Conservation (phyloP, 805 yeast species). For the Hanseniaspora meyeri region DNA sequence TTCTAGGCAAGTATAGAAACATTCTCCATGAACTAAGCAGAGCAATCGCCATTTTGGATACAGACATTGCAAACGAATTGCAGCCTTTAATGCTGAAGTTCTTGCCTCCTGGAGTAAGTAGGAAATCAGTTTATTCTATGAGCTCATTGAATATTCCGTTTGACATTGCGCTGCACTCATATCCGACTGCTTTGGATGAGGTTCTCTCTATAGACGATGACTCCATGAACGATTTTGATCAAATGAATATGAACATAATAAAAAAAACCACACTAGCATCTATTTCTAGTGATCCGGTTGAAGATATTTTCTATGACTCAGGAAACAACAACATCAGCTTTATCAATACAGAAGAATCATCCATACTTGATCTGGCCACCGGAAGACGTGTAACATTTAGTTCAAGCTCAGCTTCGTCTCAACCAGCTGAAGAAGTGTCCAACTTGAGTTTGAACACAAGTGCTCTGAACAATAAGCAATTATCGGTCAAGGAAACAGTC, state of each 20-base stretch:
- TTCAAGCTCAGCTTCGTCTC: neutral
- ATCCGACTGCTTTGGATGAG: conserved; percentile 9
- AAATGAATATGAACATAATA: neutral
- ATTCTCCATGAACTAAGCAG: conserved; percentile 17
- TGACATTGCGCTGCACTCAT: conserved; percentile 4
- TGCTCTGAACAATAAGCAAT: neutral
- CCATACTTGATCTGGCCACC: conserved; percentile 1
- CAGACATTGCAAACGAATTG: conserved; percentile 4
- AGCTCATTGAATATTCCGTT: conserved; percentile 4
- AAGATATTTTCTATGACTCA: conserved; percentile 2
- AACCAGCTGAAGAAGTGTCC: neutral
- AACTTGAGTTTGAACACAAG: neutral
- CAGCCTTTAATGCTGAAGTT: conserved; percentile 7
- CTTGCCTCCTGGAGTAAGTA: conserved; percentile 12
- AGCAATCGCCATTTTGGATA: neutral
- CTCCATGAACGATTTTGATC: conserved; percentile 7
- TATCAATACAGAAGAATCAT: neutral
- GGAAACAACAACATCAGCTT: conserved; percentile 3
- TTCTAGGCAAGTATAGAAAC: conserved; percentile 32
- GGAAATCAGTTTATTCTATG: neutral
- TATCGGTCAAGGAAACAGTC: conserved; percentile 19
- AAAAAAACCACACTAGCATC: conserved; percentile 6
- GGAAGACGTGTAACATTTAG: neutral
- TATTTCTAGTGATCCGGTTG: conserved; percentile 9
- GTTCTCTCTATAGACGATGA: conserved; percentile 9